A percentile compares a stretch with the other conserved stretches of the same genome.
Evolutionary conservation across 352 stramenopile species (phyloP).

Genomic region (Blastocystis sp.): DNA sequence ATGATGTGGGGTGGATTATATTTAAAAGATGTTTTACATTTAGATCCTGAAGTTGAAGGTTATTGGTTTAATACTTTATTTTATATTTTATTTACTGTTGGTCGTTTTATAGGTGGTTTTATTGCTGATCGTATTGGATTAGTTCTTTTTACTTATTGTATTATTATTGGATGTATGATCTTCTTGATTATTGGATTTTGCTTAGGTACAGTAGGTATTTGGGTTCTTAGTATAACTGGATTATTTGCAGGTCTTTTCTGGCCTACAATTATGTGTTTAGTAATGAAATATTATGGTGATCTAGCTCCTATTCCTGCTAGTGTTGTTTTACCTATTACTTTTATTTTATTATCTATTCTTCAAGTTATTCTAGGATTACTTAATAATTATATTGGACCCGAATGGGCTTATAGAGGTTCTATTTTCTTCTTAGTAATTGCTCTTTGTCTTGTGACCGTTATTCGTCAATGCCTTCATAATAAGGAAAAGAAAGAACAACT

Average conservation of each 20-base stretch:
- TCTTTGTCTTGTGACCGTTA: no score
- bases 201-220: conserved; percentile 20
- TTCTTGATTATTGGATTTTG: conserved; percentile 17
- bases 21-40: conserved; percentile 23
- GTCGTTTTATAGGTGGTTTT: conserved; percentile 14
- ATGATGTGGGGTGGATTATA: conserved; percentile 26
- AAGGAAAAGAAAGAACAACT: no score
- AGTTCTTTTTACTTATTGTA: conserved; percentile 10
- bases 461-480: no score
- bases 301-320: conserved; percentile 15
- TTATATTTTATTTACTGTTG: conserved; percentile 20
- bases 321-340: conserved; percentile 21
- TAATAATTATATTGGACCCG: conserved; percentile 10
- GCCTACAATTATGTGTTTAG: conserved; percentile 27
- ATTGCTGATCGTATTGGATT: conserved; percentile 19
- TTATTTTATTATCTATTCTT: conserved; percentile 4
- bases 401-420: conserved; percentile 18
- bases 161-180: conserved; percentile 1
- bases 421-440: no score
- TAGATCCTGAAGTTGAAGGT: conserved; percentile 26
- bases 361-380: conserved; percentile 25
- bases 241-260: conserved; percentile 27
- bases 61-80: conserved; percentile 35
- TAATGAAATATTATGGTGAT: conserved; percentile 31
- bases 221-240: conserved; percentile 17